Conservation (phyloP, 371 early-diverging fungal species). For the Rhizopus delemar region DNA sequence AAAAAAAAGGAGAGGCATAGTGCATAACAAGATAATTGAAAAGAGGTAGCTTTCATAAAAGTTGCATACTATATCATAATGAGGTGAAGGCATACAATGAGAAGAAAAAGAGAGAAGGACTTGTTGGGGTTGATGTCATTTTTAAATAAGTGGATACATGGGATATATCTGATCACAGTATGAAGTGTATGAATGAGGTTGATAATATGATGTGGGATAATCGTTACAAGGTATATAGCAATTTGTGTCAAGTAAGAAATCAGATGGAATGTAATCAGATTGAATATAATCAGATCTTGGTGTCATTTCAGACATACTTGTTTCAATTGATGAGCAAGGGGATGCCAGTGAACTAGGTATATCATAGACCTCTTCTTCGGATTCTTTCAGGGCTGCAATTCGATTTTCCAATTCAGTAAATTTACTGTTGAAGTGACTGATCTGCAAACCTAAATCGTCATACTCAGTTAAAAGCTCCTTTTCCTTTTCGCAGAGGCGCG, state of each 20-base stretch:
- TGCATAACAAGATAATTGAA: too few species aligned
- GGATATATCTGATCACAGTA: too few species aligned
- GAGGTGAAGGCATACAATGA: too few species aligned
- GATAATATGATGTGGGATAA: neutral
- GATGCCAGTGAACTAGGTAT: conserved; percentile 11
- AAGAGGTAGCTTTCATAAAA: too few species aligned
- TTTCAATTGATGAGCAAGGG: conserved; percentile 24
- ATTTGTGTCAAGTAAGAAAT: neutral
- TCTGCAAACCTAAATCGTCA: conserved; percentile 47
- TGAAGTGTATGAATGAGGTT: neutral
- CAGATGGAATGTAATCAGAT: neutral
- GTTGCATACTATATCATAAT: too few species aligned
- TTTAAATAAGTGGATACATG: too few species aligned
- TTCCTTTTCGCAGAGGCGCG: conserved; percentile 47
- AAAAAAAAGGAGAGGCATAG: too few species aligned
- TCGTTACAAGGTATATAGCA: neutral
- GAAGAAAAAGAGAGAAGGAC: too few species aligned
- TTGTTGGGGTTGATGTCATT: too few species aligned
- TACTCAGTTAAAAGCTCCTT: conserved; percentile 50
- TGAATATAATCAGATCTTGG: neutral
- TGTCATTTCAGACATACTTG: conserved; percentile 12
- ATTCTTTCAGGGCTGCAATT: conserved; percentile 8
- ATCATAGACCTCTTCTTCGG: neutral
- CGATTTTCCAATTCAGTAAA: conserved; percentile 37
- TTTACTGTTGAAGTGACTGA: conserved; percentile 39